Base-by-base conservation (phyloP, 73 alveolate species). In the Halteria grandinella region DNA sequence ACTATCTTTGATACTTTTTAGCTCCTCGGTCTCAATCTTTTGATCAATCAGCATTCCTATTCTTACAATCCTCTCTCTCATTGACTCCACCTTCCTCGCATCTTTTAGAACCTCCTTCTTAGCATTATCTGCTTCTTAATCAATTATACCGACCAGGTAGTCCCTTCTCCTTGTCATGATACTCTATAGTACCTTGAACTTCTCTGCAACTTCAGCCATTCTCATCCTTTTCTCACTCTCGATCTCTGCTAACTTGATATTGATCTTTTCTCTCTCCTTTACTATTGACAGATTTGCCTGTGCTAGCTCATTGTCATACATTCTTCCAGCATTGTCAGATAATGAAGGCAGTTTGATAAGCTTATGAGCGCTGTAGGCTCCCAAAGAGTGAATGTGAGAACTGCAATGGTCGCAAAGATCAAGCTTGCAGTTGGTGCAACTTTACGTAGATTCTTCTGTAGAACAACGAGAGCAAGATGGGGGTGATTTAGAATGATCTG, bases 351-450 rank as follows among this genome's bases (percentile, higher is more conserved):
- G 7, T 21, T 28, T 23, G 10, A 15, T 44, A 5, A 44, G 1
- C 2, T 44, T 45, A 45, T 66, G 80, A 5, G 25, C 1, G 4
- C 60, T 2, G 25, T 25, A 66, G 18, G 18, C n/a, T 25, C 80
- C 80, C 25, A 66, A 2, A 20, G 41, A 4, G 47, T 66, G 80
- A 1, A 66, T 66, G 15, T 34, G 53, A 18, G 27, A 6, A 45
- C 47, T 66, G 41, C 80, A 66, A 3, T 32, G 62, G 21, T 66
- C 80, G 47, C 80, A 66, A 0, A 66, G 11, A 11, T 21, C n/a
- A 14, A 28, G 17, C 47, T 66, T 50, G 29, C 80, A 66, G 14
- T 66, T 66, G 6, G 2, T 1, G 32, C 80, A 66, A 25, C 47
- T 12, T 32, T 44, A 7, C 4, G 1, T 10, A 1, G 69, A 18